A percentile compares a stretch with the other conserved stretches of the same genome.
phyloP scores from a whole-genome alignment of 257 asterid species.

The Penstemon davidsonii region DNA sequence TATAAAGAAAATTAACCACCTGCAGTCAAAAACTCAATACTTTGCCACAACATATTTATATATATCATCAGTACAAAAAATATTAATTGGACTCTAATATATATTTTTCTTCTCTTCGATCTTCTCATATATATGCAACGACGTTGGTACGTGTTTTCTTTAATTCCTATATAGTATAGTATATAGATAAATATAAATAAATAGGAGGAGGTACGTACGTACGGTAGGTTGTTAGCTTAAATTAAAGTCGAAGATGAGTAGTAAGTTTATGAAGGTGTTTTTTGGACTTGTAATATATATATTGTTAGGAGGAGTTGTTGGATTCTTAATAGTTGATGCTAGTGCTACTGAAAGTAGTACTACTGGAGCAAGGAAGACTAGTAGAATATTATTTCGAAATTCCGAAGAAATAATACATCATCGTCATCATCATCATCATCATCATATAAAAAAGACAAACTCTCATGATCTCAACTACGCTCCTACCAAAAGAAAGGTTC shows the following conservation, averaged over 20 bases:
- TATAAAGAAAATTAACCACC: conserved; percentile 49
- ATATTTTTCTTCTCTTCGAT: conserved; percentile 1
- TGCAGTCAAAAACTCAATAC: conserved; percentile 3
- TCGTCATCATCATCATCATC: too few species aligned
- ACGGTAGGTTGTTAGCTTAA: not conserved
- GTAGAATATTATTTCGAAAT: too few species aligned
- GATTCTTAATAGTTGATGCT: conserved; percentile 36
- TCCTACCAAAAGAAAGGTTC: conserved; percentile 66
- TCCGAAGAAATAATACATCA: too few species aligned
- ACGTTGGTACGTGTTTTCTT: not conserved
- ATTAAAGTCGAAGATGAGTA: conserved; percentile 29
- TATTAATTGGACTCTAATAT: too few species aligned
- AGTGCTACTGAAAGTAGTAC: conserved; percentile 26
- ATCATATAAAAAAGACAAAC: too few species aligned
- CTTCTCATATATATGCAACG: not conserved
- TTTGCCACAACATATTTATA: too few species aligned
- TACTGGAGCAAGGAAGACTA: conserved; percentile 3
- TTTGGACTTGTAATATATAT: conserved; percentile 36
- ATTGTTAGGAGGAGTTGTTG: conserved; percentile 31
- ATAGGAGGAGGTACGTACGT: too few species aligned
- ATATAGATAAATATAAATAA: not conserved
- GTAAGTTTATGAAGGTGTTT: conserved; percentile 30
- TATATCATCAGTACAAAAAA: too few species aligned
- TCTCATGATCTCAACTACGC: conserved; percentile 35
- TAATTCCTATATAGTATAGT: not conserved